Percentiles rank a stretch among this genome's conserved stretches.
phyloP scores from a whole-genome alignment of 2,329 filamentous ascomycete genomes.

The Colletotrichum coccodes region DNA sequence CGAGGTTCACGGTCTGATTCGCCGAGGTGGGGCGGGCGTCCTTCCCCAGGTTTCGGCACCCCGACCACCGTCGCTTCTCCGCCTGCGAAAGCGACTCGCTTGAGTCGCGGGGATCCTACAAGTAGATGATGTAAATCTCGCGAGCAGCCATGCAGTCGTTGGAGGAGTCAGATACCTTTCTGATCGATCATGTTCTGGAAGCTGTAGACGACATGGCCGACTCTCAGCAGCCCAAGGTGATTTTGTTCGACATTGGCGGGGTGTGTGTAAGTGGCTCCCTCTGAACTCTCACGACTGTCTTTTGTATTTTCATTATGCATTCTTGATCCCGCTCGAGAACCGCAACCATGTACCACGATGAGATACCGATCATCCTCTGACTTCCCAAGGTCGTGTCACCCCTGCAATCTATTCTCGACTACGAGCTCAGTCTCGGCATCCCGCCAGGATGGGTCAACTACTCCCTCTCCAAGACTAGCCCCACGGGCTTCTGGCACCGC shows the following conservation, averaged over 20 bases:
- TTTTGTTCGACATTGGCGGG: slow-evolving; percentile 95
- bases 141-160: slow-evolving; percentile 22
- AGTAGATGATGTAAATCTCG: slow-evolving; percentile 13
- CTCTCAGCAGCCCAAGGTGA: slow-evolving; percentile 71
- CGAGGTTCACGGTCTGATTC: slow-evolving; percentile 24
- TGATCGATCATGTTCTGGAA: slow-evolving; percentile 42
- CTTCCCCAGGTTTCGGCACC: slow-evolving; percentile 26
- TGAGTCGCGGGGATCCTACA: slow-evolving; percentile 4
- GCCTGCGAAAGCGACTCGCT: slow-evolving; percentile 14
- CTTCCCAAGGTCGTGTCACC: slow-evolving; percentile 82
- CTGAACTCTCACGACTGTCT: not conserved
- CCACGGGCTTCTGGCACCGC: slow-evolving; percentile 86
- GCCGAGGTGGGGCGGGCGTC: slow-evolving; percentile 5
- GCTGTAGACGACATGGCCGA: slow-evolving; percentile 51
- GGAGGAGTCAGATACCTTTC: slow-evolving; percentile 29
- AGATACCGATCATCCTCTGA: not conserved
- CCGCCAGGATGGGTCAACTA: slow-evolving; percentile 92
- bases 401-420: slow-evolving; percentile 92
- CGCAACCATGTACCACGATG: not conserved
- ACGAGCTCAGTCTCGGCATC: slow-evolving; percentile 80
- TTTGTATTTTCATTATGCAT: slow-evolving; percentile 4
- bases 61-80: slow-evolving; percentile 13
- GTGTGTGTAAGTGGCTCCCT: slow-evolving; percentile 81
- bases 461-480: slow-evolving; percentile 82
- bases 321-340: not conserved